phyloP scores from a whole-genome alignment of 169 alveolate genomes.

The Cryptosporidium viatorum region DNA sequence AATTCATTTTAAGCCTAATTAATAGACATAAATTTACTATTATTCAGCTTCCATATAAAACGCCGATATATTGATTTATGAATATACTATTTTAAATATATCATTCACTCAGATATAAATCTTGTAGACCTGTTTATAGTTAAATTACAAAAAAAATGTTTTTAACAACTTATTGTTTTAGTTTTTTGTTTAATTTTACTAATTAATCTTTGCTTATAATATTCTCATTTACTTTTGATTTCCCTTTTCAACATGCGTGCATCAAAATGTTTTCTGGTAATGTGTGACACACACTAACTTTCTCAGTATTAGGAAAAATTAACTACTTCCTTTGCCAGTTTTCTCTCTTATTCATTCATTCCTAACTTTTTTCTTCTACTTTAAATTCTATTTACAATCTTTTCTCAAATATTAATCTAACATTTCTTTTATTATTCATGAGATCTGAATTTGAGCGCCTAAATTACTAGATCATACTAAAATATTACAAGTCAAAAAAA shows the following conservation, averaged over 20 bases:
- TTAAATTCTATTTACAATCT: neutral
- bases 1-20: neutral
- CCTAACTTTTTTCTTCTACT: neutral
- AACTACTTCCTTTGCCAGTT: neutral
- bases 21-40: neutral
- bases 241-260: slow-evolving; percentile 1
- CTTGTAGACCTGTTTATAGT: neutral
- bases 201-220: neutral
- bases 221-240: neutral
- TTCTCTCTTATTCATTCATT: neutral
- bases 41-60: neutral
- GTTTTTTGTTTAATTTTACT: neutral
- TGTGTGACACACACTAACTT: slow-evolving; percentile 27
- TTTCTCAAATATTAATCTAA: neutral
- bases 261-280: neutral
- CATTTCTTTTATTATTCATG: neutral
- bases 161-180: neutral
- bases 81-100: too few species aligned
- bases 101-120: neutral
- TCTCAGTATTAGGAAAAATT: neutral
- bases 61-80: neutral
- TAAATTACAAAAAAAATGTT: too few species aligned
- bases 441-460: slow-evolving; percentile 15
- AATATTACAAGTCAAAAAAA: neutral
- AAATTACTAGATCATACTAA: slow-evolving; percentile 14